These are phyloP conservation scores for Hypoxylon subgilvum DNA, from an alignment of 495 filamentous ascomycete species.

Conservation along the genomic window DNA sequence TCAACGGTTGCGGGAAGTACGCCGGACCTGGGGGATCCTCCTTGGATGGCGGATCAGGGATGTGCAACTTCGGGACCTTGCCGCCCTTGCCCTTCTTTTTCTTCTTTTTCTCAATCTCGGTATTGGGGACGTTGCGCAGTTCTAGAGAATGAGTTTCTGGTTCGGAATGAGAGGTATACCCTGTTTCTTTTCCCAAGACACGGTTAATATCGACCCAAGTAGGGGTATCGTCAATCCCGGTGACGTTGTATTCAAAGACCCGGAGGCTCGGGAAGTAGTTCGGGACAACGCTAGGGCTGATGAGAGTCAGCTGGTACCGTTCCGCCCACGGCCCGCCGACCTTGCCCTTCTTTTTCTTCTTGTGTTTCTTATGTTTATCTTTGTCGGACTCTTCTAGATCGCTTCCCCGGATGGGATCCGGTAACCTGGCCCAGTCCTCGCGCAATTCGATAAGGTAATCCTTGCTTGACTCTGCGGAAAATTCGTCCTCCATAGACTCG, in stretches of 20 bases:
- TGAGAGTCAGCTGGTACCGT: conserved; percentile 78
- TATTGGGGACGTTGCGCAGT: conserved; percentile 26
- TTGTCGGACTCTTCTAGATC: conserved; percentile 41
- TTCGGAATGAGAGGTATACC: background rate
- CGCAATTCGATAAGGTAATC: conserved; percentile 84
- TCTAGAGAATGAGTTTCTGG: conserved; percentile 28
- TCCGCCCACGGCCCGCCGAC: conserved; percentile 84
- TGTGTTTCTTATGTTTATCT: conserved; percentile 50
- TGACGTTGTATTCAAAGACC: conserved; percentile 91
- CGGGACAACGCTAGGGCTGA: conserved; percentile 85
- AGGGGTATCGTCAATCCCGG: conserved; percentile 66
- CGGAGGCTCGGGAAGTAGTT: conserved; percentile 90
- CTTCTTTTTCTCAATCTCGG: conserved; percentile 36
- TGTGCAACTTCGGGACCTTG: conserved; percentile 63
- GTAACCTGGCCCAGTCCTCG: conserved; percentile 75
- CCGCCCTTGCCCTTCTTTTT: conserved; percentile 61
- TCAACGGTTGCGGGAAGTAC: conserved; percentile 84
- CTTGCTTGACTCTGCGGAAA: conserved; percentile 67
- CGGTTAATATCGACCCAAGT: conserved; percentile 50
- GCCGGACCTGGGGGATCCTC: conserved; percentile 82
- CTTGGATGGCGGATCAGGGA: conserved; percentile 76
- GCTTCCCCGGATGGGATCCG: conserved; percentile 57
- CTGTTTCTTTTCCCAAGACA: conserved; percentile 1
- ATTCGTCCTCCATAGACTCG: conserved; percentile 56
- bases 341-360: conserved; percentile 56